Evolutionary conservation across 2,329 filamentous ascomycete species (phyloP), one percentile per base, ranked within the genome.

Genomic region (Mycosphaerella arachidis): DNA sequence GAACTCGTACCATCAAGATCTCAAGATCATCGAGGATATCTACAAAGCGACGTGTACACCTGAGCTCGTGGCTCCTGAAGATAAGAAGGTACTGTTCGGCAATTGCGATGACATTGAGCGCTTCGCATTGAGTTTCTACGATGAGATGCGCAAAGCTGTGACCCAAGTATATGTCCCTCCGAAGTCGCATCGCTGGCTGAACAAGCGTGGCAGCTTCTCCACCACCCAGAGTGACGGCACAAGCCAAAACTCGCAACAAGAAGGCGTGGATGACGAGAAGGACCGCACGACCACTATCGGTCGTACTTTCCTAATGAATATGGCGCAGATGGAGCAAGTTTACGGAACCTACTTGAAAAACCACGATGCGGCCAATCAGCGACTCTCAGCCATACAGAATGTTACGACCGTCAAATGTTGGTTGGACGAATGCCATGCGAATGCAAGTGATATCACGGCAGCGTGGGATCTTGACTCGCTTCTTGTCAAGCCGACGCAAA

Each of bases 1-100:
- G 73, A 87, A 91, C 52, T 87, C 88, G 6, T 97, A 96, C 75
- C 87, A 95, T 58, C 86, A 91, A 64, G 94, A 99, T 73, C 93
- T 99, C 91, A 96, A 92, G 73, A 93, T 99, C 56, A 89, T 96
- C 2, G 91, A 96, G 70, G 92, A 97, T 71, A 97, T 99, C 57
- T 99, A 97, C 81, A 96, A 95, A 75, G 92, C 91, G 48, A 97
- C 94, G 0, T 69, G 66, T 52, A 72, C 69, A 7, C 92, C 90
- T 58, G 86, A 91, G 8, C 86, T 91, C 64, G 83, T 97, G 30
- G 90, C 89, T 48, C 79, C 84, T 46, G 90, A 93, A 64, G 96
- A 96, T 63, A 87, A 95, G 68, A 96, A 92, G 72, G 82, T 90
- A 12, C 85, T 99, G 16, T 99, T 99, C 74, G 88, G 91, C 63